Evolutionary conservation across 1,284 basidiomycete species (phyloP).

Genomic region (Papiliotrema fonsecae): DNA sequence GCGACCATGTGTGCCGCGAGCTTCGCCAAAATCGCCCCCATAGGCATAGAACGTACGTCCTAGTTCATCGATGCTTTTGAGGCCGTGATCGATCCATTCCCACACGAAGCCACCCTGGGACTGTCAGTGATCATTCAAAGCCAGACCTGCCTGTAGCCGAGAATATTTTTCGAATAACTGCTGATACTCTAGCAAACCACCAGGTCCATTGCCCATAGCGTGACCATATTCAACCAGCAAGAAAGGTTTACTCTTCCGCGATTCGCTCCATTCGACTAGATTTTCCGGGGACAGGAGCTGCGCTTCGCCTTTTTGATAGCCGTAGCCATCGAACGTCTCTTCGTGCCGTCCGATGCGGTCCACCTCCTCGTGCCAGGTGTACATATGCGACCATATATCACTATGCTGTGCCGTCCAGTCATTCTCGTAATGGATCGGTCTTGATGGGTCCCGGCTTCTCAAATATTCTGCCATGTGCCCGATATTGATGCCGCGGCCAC

Average conservation of each 20-base stretch:
- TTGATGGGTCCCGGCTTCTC: conserved; percentile 12
- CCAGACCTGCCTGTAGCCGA: conserved; percentile 2
- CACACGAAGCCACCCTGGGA: conserved; percentile 25
- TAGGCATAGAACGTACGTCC: conserved; percentile 15
- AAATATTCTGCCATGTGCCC: conserved; percentile 14
- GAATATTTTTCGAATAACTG: conserved; percentile 21
- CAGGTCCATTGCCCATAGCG: conserved; percentile 27
- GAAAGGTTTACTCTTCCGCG: conserved; percentile 15
- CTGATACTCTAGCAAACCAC: conserved; percentile 18
- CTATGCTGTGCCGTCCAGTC: conserved; percentile 11
- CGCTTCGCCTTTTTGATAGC: neutral
- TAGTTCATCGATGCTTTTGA: conserved; percentile 7
- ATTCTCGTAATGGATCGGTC: conserved; percentile 24
- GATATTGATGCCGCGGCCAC: conserved; percentile 18
- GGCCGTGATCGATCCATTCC: conserved; percentile 31
- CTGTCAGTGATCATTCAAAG: neutral
- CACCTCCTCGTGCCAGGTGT: conserved; percentile 12
- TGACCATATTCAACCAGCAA: conserved; percentile 22
- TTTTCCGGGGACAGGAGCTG: neutral
- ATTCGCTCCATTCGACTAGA: conserved; percentile 8
- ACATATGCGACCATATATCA: conserved; percentile 25
- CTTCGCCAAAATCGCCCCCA: conserved; percentile 30
- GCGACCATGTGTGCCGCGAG: conserved; percentile 13
- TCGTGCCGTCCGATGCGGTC: conserved; percentile 13
- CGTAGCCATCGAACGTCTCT: conserved; percentile 4